Conservation (phyloP, 1,284 basidiomycete species). For the Cryptococcus hybrid region DNA sequence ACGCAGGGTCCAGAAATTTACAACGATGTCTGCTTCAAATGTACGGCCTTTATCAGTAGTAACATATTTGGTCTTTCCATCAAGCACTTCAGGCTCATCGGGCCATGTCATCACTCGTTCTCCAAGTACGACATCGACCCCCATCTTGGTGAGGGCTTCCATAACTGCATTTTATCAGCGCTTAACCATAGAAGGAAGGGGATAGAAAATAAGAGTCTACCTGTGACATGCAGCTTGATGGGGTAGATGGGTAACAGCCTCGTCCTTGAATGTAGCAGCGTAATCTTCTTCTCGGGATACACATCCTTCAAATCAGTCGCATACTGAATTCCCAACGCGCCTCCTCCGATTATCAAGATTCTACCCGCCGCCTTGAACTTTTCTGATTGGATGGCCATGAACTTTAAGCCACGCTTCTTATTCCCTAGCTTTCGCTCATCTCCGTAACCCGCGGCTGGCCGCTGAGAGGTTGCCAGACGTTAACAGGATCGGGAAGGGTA, state of each 20-base stretch:
- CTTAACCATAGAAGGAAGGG: no score
- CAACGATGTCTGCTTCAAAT: constrained; percentile 63
- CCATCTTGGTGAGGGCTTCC: constrained; percentile 41
- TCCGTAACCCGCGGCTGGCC: constrained; percentile 10
- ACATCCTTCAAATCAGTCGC: constrained; percentile 52
- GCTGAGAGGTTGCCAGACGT: constrained; percentile 37
- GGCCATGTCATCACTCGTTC: constrained; percentile 48
- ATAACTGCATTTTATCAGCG: constrained; percentile 20
- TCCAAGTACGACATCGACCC: constrained; percentile 50
- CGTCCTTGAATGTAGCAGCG: constrained; percentile 52
- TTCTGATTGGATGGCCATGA: constrained; percentile 27
- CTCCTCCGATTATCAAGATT: constrained; percentile 53
- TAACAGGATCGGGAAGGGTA: constrained; percentile 46
- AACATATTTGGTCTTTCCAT: constrained; percentile 50
- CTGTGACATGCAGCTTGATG: constrained; percentile 46
- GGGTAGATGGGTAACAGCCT: constrained; percentile 52
- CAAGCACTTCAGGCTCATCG: constrained; percentile 28
- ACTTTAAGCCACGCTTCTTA: constrained; percentile 34
- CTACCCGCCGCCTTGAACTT: constrained; percentile 41
- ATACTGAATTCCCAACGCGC: constrained; percentile 55
- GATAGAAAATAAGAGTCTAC: constrained; percentile 18
- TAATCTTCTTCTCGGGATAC: constrained; percentile 51
- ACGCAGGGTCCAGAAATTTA: constrained; percentile 36
- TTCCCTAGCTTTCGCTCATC: constrained; percentile 25
- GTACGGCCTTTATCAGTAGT: constrained; percentile 60